These are phyloP conservation scores for Leccinum boreale DNA, from an alignment of 768 basidiomycete genomes.

Conservation along the genomic window DNA sequence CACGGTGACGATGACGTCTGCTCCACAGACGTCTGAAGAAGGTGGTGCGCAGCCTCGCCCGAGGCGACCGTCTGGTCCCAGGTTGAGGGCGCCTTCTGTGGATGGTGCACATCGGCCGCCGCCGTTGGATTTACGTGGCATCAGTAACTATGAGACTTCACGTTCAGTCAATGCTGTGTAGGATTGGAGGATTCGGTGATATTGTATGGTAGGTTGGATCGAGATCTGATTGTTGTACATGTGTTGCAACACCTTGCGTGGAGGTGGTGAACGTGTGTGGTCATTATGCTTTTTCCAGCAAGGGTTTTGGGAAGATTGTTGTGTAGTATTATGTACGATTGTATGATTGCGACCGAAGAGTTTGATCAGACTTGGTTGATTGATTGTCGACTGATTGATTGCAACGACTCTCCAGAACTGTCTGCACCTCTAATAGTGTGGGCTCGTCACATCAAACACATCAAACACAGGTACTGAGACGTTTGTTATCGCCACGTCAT, in stretches of 20 bases:
- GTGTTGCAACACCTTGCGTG: slow-evolving; percentile 17
- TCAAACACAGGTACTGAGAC: not conserved
- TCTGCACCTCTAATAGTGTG: too few relatives aligned
- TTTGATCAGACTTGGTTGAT: not conserved
- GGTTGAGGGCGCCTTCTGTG: slow-evolving; percentile 19
- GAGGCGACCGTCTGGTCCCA: slow-evolving; percentile 34
- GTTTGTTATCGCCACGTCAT: slow-evolving; percentile 29
- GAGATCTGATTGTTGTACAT: not conserved
- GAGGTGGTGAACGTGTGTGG: not conserved
- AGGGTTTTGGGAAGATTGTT: slow-evolving; percentile 20
- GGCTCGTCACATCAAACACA: not conserved
- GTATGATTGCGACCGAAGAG: not conserved
- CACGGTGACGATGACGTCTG: not conserved
- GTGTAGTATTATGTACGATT: not conserved
- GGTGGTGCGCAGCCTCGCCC: slow-evolving; percentile 19
- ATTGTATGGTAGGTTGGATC: not conserved
- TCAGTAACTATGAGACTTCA: slow-evolving; percentile 9
- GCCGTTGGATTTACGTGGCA: slow-evolving; percentile 16
- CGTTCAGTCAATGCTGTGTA: not conserved
- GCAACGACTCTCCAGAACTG: not conserved
- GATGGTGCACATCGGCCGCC: slow-evolving; percentile 18
- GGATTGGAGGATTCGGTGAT: not conserved
- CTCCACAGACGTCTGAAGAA: slow-evolving; percentile 5
- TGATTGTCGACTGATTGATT: slow-evolving; percentile 4
- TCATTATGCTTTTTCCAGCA: not conserved